Conservation (phyloP, 345 rosid genomes). For the Ceriops tagal region DNA sequence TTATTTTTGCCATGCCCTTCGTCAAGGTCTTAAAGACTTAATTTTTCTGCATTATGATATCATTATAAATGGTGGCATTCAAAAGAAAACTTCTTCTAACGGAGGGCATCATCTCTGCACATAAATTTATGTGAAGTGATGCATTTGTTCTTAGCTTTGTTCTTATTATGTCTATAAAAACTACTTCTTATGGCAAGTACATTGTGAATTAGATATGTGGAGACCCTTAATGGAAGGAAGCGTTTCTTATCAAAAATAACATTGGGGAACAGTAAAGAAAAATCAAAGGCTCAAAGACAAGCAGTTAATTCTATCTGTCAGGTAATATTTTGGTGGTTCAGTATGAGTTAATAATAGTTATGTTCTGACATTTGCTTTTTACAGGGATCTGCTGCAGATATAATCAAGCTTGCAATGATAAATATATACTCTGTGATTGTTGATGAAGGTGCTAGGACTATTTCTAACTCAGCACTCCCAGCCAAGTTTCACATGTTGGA, state of each 20-base stretch:
- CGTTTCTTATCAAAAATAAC: conserved; percentile 92
- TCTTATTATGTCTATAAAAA: too few species aligned
- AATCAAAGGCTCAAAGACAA: conserved; percentile 93
- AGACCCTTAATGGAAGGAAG: conserved; percentile 87
- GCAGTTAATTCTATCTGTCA: conserved; percentile 97
- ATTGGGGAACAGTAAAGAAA: conserved; percentile 72
- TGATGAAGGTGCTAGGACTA: conserved; percentile 41
- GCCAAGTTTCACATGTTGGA: conserved; percentile 60
- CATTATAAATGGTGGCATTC: neutral
- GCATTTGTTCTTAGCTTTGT: too few species aligned
- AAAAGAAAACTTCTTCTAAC: neutral
- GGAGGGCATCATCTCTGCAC: neutral
- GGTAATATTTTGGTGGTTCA: conserved; percentile 40
- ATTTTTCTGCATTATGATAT: neutral
- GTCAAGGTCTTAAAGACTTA: neutral
- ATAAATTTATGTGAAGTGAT: neutral
- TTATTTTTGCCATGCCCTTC: neutral
- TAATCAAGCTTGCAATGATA: conserved; percentile 93
- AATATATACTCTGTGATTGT: conserved; percentile 56
- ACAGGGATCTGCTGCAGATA: conserved; percentile 97
- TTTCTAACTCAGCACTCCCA: conserved; percentile 37
- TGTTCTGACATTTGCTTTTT: conserved; percentile 25
- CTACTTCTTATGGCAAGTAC: neutral
- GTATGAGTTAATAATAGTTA: neutral
- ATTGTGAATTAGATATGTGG: conserved; percentile 60